Percentiles rank a stretch among this genome's conserved stretches.
These are phyloP conservation scores for Corrigiola litoralis DNA, from an alignment of 179 eudicot genomes.

Conservation along the genomic window DNA sequence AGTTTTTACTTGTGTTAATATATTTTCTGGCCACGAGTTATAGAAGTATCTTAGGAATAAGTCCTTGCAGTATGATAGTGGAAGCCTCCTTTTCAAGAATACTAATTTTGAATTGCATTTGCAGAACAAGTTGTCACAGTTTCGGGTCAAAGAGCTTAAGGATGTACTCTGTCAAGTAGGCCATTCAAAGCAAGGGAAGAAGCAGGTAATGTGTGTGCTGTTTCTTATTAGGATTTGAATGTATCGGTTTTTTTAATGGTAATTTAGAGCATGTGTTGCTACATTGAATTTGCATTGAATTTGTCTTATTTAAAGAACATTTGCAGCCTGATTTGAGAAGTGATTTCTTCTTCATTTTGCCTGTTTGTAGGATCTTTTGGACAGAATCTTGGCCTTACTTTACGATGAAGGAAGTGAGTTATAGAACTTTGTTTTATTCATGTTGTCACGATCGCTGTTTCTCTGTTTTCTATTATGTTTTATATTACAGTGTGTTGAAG, in stretches of 20 bases:
- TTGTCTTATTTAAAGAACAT: background rate
- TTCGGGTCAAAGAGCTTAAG: constrained; percentile 94
- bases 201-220: constrained; percentile 53
- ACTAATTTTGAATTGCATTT: constrained; percentile 6
- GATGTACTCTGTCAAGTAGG: constrained; percentile 82
- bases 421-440: constrained; percentile 1
- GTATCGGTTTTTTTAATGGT: too few species aligned
- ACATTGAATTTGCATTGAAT: too few species aligned
- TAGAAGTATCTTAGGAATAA: background rate
- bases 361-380: constrained; percentile 51
- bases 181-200: constrained; percentile 93
- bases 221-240: background rate
- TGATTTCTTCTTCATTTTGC: background rate
- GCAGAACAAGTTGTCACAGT: constrained; percentile 72
- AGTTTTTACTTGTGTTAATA: too few species aligned
- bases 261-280: too few species aligned
- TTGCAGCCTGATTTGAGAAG: background rate
- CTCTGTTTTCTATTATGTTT: background rate
- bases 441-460: background rate
- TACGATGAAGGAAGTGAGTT: constrained; percentile 57
- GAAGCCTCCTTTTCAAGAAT: background rate
- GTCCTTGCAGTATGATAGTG: background rate
- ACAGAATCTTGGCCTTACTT: constrained; percentile 49
- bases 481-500: too few species aligned
- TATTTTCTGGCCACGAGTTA: background rate